These are phyloP conservation scores for Fusarium floridanum DNA, from an alignment of 2,329 filamentous ascomycete species.

Conservation along the genomic window DNA sequence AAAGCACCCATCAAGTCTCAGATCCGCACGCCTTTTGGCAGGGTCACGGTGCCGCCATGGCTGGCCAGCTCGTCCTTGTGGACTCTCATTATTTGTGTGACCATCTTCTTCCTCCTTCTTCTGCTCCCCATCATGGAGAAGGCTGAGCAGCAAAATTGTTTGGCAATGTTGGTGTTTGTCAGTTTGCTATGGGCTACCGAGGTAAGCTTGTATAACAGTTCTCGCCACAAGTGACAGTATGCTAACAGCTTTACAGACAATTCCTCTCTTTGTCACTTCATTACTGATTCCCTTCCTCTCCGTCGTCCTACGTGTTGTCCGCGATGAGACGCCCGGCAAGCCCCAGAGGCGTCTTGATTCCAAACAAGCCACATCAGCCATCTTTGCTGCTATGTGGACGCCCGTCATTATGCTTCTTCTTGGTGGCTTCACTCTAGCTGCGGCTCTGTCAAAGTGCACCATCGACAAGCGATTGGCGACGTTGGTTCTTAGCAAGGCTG, in stretches of 20 bases:
- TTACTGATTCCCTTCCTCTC: constrained; percentile 93
- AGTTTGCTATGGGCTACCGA: constrained; percentile 97
- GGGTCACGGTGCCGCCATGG: constrained; percentile 82
- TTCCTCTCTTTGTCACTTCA: constrained; percentile 96
- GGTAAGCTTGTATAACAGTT: constrained; percentile 60
- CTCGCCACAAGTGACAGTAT: not conserved
- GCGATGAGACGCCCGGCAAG: constrained; percentile 71
- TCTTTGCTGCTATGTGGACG: constrained; percentile 98
- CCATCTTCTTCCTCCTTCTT: constrained; percentile 80
- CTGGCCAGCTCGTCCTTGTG: constrained; percentile 86
- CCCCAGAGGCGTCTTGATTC: constrained; percentile 79
- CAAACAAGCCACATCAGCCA: constrained; percentile 83
- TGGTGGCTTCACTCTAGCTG: constrained; percentile 95
- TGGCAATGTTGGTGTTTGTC: constrained; percentile 93
- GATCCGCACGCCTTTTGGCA: constrained; percentile 83
- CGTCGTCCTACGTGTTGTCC: constrained; percentile 86
- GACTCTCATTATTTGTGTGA: constrained; percentile 77
- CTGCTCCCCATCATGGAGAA: constrained; percentile 85
- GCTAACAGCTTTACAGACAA: constrained; percentile 69
- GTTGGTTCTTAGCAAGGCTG: constrained; percentile 95
- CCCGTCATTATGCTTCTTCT: constrained; percentile 98
- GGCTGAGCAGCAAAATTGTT: constrained; percentile 93
- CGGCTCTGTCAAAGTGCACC: constrained; percentile 94
- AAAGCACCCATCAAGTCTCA: constrained; percentile 73
- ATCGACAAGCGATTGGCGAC: constrained; percentile 98